Evolutionary conservation across 176 grass and related monocot species (phyloP), one percentile per base, ranked within the genome.

Genomic region (Paspalum vaginatum): DNA sequence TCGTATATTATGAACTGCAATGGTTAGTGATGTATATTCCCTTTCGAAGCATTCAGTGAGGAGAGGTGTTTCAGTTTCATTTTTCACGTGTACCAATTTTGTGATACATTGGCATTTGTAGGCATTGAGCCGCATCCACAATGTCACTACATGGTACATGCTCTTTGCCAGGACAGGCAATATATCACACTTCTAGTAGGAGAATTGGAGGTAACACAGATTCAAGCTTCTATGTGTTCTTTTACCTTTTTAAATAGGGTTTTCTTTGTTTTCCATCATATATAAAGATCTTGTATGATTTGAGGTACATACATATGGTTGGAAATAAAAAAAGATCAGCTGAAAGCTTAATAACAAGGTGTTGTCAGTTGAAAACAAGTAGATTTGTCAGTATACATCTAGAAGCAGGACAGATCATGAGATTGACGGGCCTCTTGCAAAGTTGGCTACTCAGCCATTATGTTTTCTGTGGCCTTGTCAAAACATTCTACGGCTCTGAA

Each of bases 181-280:
- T 14, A n/a, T 5, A 79, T 8, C 32, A 20, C 38, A 59, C 41
- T 63, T 54, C 77, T 57, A 70, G 47, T n/a, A 85, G 62, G 46
- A 81, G 47, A 41, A 37, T 49, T 57, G 40, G 50, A 81, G 82
- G 87, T 89, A 57, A n/a, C n/a, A n/a, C n/a, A 47, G 11, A 27
- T 57, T 80, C 18, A 62, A 46, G 13, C 5, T 37, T 43, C 8
- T 58, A 8, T 8, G 12, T 37, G 9, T 80, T 73, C 43, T 74
- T 7, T 9, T 55, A 8, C 9, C n/a, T 9, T 41, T 41, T 78
- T 72, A 47, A 24, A 57, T 58, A 5, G 26, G 12, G 9, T 56
- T 51, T 73, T 78, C 20, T 27, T 20, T 9, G 6, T 69, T 69
- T 61, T 13, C 16, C 3, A 39, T 27, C 12, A 53, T 39, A 68